These are phyloP conservation scores for Jaminaea rosea DNA, from an alignment of 1,284 basidiomycete genomes.

Conservation along the genomic window DNA sequence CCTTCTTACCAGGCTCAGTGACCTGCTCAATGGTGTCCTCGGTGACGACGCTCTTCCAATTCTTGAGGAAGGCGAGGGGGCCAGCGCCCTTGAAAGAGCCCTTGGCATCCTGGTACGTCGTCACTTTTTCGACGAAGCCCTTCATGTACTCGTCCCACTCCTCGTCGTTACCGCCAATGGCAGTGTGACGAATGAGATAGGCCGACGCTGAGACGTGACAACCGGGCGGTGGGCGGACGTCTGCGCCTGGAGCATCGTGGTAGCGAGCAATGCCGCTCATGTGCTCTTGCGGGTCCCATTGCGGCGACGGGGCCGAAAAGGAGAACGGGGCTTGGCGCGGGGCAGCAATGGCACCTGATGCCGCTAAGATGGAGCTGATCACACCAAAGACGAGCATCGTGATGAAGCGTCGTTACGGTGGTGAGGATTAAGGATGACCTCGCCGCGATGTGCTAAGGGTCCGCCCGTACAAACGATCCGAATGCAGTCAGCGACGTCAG, in stretches of 20 bases:
- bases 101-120: neutral
- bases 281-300: constrained; percentile 10
- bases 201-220: constrained; percentile 26
- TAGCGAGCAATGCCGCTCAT: constrained; percentile 25
- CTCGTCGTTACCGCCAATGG: constrained; percentile 50
- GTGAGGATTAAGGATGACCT: no score
- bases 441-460: no score
- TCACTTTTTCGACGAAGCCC: constrained; percentile 47
- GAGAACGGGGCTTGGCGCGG: neutral
- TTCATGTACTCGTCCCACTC: constrained; percentile 49
- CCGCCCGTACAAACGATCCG: no score
- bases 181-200: constrained; percentile 41
- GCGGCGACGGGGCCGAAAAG: neutral
- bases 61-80: constrained; percentile 46
- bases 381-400: no score
- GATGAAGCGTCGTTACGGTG: no score
- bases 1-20: constrained; percentile 46
- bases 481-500: no score
- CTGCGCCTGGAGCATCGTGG: constrained; percentile 29
- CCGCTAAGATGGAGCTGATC: no score
- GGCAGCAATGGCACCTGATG: no score
- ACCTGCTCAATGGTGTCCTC: constrained; percentile 68
- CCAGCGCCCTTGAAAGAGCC: constrained; percentile 15
- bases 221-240: constrained; percentile 17
- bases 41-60: constrained; percentile 52